phyloP scores from a whole-genome alignment of 768 basidiomycete species.

The Tricholoma terreum region DNA sequence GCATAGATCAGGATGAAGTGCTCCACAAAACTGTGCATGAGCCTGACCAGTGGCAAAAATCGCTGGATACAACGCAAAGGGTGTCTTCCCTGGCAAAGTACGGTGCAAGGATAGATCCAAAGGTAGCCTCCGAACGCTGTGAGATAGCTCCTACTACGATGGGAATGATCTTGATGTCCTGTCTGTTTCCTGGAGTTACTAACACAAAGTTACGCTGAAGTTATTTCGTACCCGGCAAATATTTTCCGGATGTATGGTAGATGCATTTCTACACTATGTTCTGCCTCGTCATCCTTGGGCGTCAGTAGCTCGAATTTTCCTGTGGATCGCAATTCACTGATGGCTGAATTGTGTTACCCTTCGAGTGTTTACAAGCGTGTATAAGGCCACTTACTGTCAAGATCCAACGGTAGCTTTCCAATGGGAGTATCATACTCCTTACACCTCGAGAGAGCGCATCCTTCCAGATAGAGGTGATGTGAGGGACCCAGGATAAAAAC shows the following conservation, averaged over 20 bases:
- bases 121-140: constrained; percentile 53
- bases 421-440: constrained; percentile 80
- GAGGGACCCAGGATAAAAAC: constrained; percentile 96
- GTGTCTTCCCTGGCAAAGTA: constrained; percentile 79
- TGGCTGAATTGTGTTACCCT: constrained; percentile 42
- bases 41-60: constrained; percentile 95
- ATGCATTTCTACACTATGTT: constrained; percentile 98
- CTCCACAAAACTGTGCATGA: background rate
- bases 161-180: constrained; percentile 81
- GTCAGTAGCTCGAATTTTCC: constrained; percentile 71
- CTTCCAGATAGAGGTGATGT: constrained; percentile 84
- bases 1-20: background rate
- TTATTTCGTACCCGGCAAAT: constrained; percentile 64
- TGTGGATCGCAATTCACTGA: constrained; percentile 59
- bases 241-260: constrained; percentile 85
- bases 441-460: constrained; percentile 85
- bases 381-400: constrained; percentile 55
- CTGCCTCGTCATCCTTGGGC: constrained; percentile 75
- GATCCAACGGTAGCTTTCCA: constrained; percentile 77
- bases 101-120: constrained; percentile 72
- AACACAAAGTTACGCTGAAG: background rate
- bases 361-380: background rate
- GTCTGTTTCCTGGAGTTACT: constrained; percentile 32
- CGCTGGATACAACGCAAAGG: constrained; percentile 87
- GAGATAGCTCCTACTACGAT: constrained; percentile 84